Conservation (phyloP, 2,329 filamentous ascomycete species). For the Trichoderma simmonsii region DNA sequence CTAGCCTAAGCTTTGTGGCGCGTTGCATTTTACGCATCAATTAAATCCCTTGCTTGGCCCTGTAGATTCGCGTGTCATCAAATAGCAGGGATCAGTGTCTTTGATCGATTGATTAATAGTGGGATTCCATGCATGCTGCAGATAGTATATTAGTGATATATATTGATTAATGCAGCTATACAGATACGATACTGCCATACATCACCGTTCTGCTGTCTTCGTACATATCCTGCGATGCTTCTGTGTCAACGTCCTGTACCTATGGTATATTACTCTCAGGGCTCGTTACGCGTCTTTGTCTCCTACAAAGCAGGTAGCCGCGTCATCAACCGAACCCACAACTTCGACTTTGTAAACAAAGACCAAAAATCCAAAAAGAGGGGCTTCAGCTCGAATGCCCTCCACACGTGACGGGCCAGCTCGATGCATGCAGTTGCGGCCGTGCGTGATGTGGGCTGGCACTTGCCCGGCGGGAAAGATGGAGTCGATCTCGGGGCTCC, state of each 20-base stretch:
- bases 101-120: not conserved
- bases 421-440: not conserved
- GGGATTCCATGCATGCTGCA: not conserved
- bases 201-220: not conserved
- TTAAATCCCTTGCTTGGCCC: not conserved
- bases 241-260: not conserved
- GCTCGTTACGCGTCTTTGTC: not conserved
- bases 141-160: not conserved
- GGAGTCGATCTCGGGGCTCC: not conserved
- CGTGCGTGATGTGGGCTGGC: not conserved
- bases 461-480: not conserved
- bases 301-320: not conserved
- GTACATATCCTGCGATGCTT: not conserved
- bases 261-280: not conserved
- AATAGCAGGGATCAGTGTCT: not conserved
- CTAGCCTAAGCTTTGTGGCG: constrained; percentile 12
- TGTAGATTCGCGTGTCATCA: not conserved
- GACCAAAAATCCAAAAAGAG: not conserved
- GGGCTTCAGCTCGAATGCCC: not conserved
- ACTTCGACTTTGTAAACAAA: not conserved
- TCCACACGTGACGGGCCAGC: not conserved
- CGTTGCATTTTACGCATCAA: constrained; percentile 10
- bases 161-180: not conserved
- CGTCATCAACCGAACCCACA: not conserved
- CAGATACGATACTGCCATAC: not conserved